Percentiles rank a stretch among this genome's conserved stretches.
phyloP scores from a whole-genome alignment of 1,139 yeast species.

The Pichia sp. region DNA sequence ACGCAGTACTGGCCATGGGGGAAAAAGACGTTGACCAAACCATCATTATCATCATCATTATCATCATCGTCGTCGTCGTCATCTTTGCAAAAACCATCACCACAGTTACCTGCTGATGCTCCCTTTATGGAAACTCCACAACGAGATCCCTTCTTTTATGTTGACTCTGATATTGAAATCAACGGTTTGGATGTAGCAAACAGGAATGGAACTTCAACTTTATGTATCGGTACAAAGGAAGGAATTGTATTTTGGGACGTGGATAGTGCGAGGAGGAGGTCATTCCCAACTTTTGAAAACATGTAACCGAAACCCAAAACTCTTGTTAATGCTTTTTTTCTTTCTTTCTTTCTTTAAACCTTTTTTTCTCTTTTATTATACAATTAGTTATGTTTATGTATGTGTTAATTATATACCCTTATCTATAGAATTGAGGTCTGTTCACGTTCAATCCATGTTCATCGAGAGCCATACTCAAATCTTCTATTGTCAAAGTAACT shows the following conservation, averaged over 20 bases:
- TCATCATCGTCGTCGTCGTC: too few relatives aligned
- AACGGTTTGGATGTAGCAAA: conserved; percentile 42
- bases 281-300: conserved; percentile 35
- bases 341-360: conserved; percentile 1
- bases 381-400: neutral
- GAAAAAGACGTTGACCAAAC: neutral
- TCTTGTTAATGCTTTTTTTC: too few relatives aligned
- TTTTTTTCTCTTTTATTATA: neutral
- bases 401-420: neutral
- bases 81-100: too few relatives aligned
- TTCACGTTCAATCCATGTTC: conserved; percentile 90
- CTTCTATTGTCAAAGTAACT: conserved; percentile 81
- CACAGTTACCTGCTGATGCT: neutral
- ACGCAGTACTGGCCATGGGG: conserved; percentile 12
- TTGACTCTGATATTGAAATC: conserved; percentile 31
- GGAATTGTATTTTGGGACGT: conserved; percentile 46
- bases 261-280: conserved; percentile 44
- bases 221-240: conserved; percentile 40
- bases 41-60: neutral
- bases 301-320: too few relatives aligned
- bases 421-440: conserved; percentile 86
- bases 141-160: conserved; percentile 19
- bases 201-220: conserved; percentile 30
- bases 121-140: conserved; percentile 9
- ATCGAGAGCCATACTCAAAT: conserved; percentile 74